These are phyloP conservation scores for Dioszegia crocea DNA, from an alignment of 768 basidiomycete genomes.

Conservation along the genomic window DNA sequence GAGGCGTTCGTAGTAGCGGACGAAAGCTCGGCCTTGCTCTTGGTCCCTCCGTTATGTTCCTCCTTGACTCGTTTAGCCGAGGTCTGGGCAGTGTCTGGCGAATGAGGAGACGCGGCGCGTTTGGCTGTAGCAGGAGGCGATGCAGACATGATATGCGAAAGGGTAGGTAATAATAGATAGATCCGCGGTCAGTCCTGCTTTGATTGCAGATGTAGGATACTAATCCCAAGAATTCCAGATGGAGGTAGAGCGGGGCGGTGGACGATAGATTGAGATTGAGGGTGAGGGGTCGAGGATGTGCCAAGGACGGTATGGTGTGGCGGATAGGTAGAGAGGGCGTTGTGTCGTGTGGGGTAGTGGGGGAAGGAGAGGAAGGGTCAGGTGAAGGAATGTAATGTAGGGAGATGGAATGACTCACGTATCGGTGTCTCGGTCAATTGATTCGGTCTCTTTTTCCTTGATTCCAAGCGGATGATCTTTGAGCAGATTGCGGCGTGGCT, in stretches of 20 bases:
- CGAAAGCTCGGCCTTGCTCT: background rate
- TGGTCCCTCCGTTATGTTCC: constrained; percentile 5
- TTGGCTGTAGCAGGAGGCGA: constrained; percentile 25
- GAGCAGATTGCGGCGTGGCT: no score
- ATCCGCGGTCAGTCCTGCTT: constrained; percentile 14
- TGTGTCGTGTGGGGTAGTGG: background rate
- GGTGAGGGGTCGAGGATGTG: background rate
- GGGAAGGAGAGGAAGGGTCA: constrained; percentile 2
- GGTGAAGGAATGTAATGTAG: constrained; percentile 7
- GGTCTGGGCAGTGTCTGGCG: constrained; percentile 15
- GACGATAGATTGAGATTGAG: background rate
- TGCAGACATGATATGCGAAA: constrained; percentile 17
- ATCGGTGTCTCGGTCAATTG: background rate
- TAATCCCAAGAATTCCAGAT: background rate
- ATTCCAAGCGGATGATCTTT: no score
- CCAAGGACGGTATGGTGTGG: background rate
- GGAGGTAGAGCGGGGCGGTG: background rate
- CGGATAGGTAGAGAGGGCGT: background rate
- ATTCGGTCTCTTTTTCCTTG: background rate
- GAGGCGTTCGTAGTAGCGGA: no score
- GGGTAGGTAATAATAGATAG: background rate
- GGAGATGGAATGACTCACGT: constrained; percentile 6
- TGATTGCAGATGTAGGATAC: background rate
- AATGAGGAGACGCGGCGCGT: constrained; percentile 22
- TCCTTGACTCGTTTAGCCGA: constrained; percentile 17